Evolutionary conservation across 768 basidiomycete genomes (phyloP), one percentile per base, ranked within the genome.

Genomic region (Sporobolomyces pararoseus): DNA sequence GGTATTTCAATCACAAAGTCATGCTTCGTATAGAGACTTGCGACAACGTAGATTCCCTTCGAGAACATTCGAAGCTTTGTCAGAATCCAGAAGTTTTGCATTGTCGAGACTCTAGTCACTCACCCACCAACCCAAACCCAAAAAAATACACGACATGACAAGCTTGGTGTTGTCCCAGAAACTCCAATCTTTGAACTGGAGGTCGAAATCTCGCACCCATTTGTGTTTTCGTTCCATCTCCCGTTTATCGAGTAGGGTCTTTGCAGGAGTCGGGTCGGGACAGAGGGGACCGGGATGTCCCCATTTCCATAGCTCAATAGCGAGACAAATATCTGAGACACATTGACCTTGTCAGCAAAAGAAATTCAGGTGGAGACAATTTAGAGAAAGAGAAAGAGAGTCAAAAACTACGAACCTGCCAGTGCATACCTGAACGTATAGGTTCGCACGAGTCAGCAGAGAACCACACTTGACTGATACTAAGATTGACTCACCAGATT

Each of bases 131-230:
- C 54, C 27, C 1, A 34, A 27, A 29, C 64, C 54, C 17, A 49
- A 19, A 13, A 59, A 21, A 23, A 67, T 46, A 25, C 39, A 53
- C 4, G 32, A 7, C 2, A 25, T 2, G 12, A 61, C 42, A 5
- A 67, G 29, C 16, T 61, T 53, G 2, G 42, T 4, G 44, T 67
- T 60, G 52, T 67, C 59, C 59, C 59, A 61, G 3, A 49, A 13
- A 21, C 19, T 29, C 32, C n/a, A 67, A 6, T 32, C 12, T 21
- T 14, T 14, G 34, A 67, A 67, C 19, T 34, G 12, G 3, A 7
- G 9, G 34, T 42, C 32, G 19, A 53, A 54, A 10, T 35, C 21
- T 6, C 10, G 27, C n/a, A n/a, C 47, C 17, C 10, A 35, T 14
- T 27, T 16, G 19, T 29, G 44, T 21, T 61, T 35, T 1, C 21